phyloP scores from a whole-genome alignment of 495 filamentous ascomycete species.

The Penicillium argentinense region DNA sequence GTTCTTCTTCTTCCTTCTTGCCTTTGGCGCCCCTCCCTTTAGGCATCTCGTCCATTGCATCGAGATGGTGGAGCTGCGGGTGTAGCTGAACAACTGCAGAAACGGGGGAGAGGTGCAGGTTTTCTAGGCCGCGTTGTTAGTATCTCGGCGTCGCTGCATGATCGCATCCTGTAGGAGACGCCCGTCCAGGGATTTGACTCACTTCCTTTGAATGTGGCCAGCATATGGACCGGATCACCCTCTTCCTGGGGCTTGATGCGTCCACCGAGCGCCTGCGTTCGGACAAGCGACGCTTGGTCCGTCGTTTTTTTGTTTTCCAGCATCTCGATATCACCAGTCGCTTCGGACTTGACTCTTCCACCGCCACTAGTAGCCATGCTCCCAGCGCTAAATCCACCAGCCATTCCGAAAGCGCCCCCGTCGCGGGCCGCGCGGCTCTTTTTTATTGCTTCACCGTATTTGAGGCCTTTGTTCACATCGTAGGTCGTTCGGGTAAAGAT shows the following conservation, averaged over 20 bases:
- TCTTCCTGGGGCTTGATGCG: constrained; percentile 58
- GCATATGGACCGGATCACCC: constrained; percentile 66
- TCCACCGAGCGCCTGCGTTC: constrained; percentile 61
- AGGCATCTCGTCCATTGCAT: constrained; percentile 59
- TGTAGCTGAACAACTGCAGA: constrained; percentile 70
- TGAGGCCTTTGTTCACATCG: constrained; percentile 61
- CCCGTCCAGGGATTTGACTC: constrained; percentile 26
- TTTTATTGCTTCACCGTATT: constrained; percentile 65
- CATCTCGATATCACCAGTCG: constrained; percentile 37
- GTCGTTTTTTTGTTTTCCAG: constrained; percentile 39
- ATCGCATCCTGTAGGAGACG: no score
- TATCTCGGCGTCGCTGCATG: no score
- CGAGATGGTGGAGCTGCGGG: constrained; percentile 73
- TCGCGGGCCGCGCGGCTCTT: constrained; percentile 53
- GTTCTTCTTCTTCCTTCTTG: constrained; percentile 48
- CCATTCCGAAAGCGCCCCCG: constrained; percentile 59
- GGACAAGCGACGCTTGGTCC: constrained; percentile 29
- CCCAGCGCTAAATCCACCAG: constrained; percentile 56
- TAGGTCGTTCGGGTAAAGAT: constrained; percentile 62
- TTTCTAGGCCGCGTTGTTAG: constrained; percentile 42
- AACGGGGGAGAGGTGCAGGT: constrained; percentile 68
- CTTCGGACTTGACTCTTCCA: constrained; percentile 39
- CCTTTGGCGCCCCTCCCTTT: constrained; percentile 32
- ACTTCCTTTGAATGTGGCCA: constrained; percentile 68
- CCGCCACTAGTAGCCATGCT: constrained; percentile 16